Evolutionary conservation across 2,329 filamentous ascomycete species (phyloP).

Genomic region (Fusarium bactridioides): DNA sequence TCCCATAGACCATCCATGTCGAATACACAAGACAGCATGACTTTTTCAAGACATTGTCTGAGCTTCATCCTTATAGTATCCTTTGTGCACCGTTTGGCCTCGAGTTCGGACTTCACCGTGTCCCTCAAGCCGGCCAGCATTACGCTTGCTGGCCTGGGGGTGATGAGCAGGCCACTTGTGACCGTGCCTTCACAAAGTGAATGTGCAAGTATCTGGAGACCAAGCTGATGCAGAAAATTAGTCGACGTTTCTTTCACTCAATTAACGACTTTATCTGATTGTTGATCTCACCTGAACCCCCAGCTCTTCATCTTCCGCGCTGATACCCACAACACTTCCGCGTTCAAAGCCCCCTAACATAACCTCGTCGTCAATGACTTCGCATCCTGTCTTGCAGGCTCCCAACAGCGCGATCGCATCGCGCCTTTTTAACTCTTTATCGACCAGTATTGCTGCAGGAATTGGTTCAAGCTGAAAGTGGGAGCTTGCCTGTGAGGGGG

Average conservation of each 20-base stretch:
- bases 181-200: slow-evolving; percentile 44
- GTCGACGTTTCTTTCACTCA: background rate
- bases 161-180: slow-evolving; percentile 55
- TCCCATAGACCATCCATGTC: slow-evolving; percentile 66
- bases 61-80: slow-evolving; percentile 37
- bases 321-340: slow-evolving; percentile 63
- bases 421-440: slow-evolving; percentile 49
- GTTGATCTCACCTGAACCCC: slow-evolving; percentile 54
- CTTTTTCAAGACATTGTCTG: slow-evolving; percentile 54
- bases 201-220: slow-evolving; percentile 56
- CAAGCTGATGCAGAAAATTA: slow-evolving; percentile 48
- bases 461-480: slow-evolving; percentile 54
- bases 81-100: slow-evolving; percentile 22
- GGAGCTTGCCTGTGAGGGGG: slow-evolving; percentile 55
- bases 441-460: slow-evolving; percentile 53
- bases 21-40: slow-evolving; percentile 65
- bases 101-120: slow-evolving; percentile 50
- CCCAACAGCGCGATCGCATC: slow-evolving; percentile 44
- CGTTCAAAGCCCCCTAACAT: slow-evolving; percentile 59
- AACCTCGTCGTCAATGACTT: slow-evolving; percentile 57
- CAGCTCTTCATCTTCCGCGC: slow-evolving; percentile 59
- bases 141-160: slow-evolving; percentile 53
- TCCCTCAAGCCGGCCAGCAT: slow-evolving; percentile 54
- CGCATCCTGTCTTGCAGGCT: slow-evolving; percentile 53
- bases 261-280: background rate